phyloP scores from a whole-genome alignment of 1,284 basidiomycete genomes.

The Neonothopanus nambi region DNA sequence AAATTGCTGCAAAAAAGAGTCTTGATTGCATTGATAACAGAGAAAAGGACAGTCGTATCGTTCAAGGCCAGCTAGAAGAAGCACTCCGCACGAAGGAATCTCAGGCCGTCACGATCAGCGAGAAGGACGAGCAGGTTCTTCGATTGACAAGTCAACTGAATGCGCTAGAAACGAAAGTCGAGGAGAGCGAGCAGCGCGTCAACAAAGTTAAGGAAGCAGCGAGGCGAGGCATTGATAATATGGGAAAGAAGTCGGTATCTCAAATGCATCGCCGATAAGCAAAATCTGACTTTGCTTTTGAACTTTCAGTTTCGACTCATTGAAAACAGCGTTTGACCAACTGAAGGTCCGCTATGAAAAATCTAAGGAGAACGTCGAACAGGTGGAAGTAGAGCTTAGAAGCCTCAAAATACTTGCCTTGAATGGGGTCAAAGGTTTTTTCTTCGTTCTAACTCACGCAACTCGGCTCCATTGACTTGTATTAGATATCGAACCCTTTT shows the following conservation, averaged over 20 bases:
- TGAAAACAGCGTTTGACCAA: slow-evolving; percentile 21
- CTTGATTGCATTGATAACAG: neutral
- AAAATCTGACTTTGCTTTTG: neutral
- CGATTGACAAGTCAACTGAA: neutral
- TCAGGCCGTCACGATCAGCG: neutral
- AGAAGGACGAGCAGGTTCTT: slow-evolving; percentile 11
- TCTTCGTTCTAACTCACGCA: neutral
- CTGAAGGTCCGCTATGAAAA: slow-evolving; percentile 26
- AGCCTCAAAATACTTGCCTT: slow-evolving; percentile 14
- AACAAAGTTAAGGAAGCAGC: slow-evolving; percentile 15
- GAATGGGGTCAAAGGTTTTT: slow-evolving; percentile 8
- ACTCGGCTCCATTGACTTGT: slow-evolving; percentile 2
- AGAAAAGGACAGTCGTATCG: neutral
- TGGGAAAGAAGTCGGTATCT: slow-evolving; percentile 20
- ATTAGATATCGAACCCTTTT: slow-evolving; percentile 32
- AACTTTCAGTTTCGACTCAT: slow-evolving; percentile 22
- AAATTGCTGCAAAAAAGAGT: neutral
- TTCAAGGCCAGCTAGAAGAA: slow-evolving; percentile 4
- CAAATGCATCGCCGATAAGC: neutral
- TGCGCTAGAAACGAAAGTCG: slow-evolving; percentile 3
- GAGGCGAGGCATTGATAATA: slow-evolving; percentile 17
- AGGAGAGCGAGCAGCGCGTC: slow-evolving; percentile 10
- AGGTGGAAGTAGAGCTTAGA: slow-evolving; percentile 18
- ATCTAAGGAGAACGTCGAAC: slow-evolving; percentile 18
- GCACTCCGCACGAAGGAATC: slow-evolving; percentile 1